Base-by-base conservation (phyloP, 176 grass and related monocot genomes). In the Cymbopogon citratus region DNA sequence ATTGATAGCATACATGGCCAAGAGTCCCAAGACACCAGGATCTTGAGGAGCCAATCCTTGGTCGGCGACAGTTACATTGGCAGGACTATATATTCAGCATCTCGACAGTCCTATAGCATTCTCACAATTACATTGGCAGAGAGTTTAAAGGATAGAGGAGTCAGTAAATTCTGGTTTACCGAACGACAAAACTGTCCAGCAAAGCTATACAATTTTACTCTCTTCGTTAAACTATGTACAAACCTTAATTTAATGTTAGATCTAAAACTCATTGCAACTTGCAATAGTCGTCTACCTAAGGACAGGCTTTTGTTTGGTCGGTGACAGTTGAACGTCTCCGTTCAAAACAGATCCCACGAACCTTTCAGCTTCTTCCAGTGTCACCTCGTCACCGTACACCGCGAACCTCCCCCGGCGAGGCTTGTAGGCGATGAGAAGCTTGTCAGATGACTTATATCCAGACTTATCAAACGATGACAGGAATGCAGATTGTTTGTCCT, bases 391-490 rank as follows among this genome's bases (percentile, higher is more conserved):
- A 3, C 74, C 85, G 59, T 84, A 80, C 51, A 80, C 83, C 3
- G 83, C 89, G 51, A 90, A 90, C 64, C 80, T 93, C 24, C 91
- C 89, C 12, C 89, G 87, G 3, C 83, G 87, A 69, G 89, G 96
- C 69, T 93, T 99, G 92, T 95, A 99, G 51, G 90, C 89, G 33
- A 99, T 26, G 27, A 99, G 69, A 76, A 98, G 76, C 43, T 71
- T 85, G 71, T 95, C 91, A 38, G 59, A 81, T 9, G 82, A 85
- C 66, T 65, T 84, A 69, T 70, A 95, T 31, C 89, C 90, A 18
- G 76, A 85, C 80, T 89, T 84, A 73, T 92, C 87, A 29, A 99
- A 95, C 2, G 89, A 84, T 70, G 85, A 82, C 34, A 95, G 40
- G 76, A 99, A 90, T 4, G 84, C 34, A 4, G 79, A 85, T 27